Conservation (phyloP, 768 basidiomycete genomes). For the Lactarius akahatsu region DNA sequence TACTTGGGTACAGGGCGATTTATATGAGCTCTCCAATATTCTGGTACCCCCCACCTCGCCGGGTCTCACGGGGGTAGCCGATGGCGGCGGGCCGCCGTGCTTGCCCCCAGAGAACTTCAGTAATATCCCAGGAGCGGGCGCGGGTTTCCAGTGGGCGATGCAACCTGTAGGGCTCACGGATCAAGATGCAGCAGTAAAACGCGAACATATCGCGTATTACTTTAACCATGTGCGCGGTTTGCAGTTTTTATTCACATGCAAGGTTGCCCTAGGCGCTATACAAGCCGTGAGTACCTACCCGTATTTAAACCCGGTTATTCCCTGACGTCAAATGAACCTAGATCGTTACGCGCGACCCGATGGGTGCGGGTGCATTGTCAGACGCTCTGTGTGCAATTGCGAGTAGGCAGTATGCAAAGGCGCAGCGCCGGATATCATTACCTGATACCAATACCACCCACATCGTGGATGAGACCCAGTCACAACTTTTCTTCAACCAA, state of each 20-base stretch:
- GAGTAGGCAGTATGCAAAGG: conserved; percentile 23
- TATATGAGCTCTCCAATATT: conserved; percentile 15
- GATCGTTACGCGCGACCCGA: conserved; percentile 23
- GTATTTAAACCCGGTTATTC: conserved; percentile 3
- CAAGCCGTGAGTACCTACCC: conserved; percentile 52
- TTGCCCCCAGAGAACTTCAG: conserved; percentile 23
- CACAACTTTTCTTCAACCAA: conserved; percentile 28
- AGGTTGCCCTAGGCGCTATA: conserved; percentile 60
- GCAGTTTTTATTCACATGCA: conserved; percentile 65
- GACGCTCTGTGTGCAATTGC: conserved; percentile 29
- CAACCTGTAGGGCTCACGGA: conserved; percentile 24
- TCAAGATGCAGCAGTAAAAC: conserved; percentile 25
- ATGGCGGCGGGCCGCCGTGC: conserved; percentile 4
- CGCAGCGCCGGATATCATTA: conserved; percentile 22
- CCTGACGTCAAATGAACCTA: conserved; percentile 15
- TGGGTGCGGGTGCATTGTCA: conserved; percentile 21
- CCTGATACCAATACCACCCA: conserved; percentile 10
- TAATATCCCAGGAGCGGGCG: conserved; percentile 20
- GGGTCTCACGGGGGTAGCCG: conserved; percentile 4
- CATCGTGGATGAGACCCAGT: conserved; percentile 20
- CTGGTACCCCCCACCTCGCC: conserved; percentile 10
- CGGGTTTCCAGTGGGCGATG: conserved; percentile 20
- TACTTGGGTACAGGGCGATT: conserved; percentile 13
- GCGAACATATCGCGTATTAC: conserved; percentile 58
- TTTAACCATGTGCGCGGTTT: conserved; percentile 68